Conservation (phyloP, 352 stramenopile genomes). For the Blastocystis sp. region DNA sequence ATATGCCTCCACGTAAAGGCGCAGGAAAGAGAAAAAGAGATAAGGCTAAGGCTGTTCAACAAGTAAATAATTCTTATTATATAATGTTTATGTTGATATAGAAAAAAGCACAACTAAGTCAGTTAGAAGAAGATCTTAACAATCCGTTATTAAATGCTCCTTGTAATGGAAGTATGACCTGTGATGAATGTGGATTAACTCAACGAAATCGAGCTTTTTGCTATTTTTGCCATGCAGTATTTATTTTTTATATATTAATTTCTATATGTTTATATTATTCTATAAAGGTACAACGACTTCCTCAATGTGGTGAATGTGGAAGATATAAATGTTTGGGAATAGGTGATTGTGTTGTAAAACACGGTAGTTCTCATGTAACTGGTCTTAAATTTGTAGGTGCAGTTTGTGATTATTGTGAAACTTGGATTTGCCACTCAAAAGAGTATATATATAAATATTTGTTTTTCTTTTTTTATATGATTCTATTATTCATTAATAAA, state of each 20-base stretch:
- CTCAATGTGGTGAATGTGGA: constrained; percentile 27
- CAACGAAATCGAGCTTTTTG: constrained; percentile 35
- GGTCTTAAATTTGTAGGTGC: constrained; percentile 30
- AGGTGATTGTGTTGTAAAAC: constrained; percentile 28
- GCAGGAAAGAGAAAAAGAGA: too few species aligned
- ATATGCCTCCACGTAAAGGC: too few species aligned
- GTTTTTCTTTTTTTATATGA: too few species aligned
- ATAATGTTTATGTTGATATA: too few species aligned
- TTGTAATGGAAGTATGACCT: constrained; percentile 34
- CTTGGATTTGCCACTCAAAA: constrained; percentile 28
- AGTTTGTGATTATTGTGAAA: constrained; percentile 34
- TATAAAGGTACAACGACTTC: constrained; percentile 22
- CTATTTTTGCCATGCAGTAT: constrained; percentile 34
- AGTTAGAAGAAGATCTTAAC: too few species aligned
- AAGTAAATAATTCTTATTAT: too few species aligned
- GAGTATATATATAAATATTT: constrained; percentile 35
- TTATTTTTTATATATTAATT: too few species aligned
- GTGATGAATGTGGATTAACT: constrained; percentile 31
- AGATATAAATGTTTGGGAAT: constrained; percentile 25
- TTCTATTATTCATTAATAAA: too few species aligned
- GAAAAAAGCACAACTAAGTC: too few species aligned
- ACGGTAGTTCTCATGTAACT: constrained; percentile 20
- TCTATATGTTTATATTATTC: not conserved
- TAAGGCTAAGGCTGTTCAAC: too few species aligned
- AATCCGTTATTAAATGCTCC: constrained; percentile 33